Evolutionary conservation across 768 basidiomycete genomes (phyloP).

Genomic region (Termitomyces heimii): DNA sequence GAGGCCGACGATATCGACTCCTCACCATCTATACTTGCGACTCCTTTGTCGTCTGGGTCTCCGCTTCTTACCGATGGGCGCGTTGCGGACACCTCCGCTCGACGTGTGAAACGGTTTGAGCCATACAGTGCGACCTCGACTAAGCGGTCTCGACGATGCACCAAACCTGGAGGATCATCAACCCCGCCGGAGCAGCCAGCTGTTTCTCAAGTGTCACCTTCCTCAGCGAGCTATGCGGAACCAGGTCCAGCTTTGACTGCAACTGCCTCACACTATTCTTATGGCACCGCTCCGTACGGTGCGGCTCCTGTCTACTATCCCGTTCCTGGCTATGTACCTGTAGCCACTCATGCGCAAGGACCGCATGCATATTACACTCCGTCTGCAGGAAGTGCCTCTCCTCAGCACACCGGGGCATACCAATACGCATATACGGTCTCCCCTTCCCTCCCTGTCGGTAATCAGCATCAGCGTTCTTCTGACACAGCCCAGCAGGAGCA

Average conservation of each 20-base stretch:
- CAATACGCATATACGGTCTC: conserved; percentile 1
- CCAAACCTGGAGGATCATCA: conserved; percentile 9
- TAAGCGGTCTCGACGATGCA: conserved; percentile 12
- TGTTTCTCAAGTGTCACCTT: neutral
- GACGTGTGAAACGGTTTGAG: conserved; percentile 13
- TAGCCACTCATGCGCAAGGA: conserved; percentile 3
- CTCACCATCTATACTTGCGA: conserved; percentile 32
- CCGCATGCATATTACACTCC: conserved; percentile 6
- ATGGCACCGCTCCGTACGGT: conserved; percentile 1
- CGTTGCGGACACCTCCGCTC: conserved; percentile 24
- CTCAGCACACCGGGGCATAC: neutral
- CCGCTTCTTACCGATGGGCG: conserved; percentile 47
- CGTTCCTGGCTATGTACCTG: conserved; percentile 10
- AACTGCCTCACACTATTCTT: neutral
- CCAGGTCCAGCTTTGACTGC: neutral
- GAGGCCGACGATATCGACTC: conserved; percentile 70
- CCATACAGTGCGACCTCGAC: conserved; percentile 8
- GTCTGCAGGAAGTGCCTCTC: neutral
- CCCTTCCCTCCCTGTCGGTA: neutral
- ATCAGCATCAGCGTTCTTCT: neutral
- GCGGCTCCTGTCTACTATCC: conserved; percentile 8
- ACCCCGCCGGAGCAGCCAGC: conserved; percentile 10
- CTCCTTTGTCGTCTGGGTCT: conserved; percentile 37
- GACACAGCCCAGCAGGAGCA: conserved; percentile 3
- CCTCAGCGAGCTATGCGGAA: conserved; percentile 1